Evolutionary conservation across 1,284 basidiomycete genomes (phyloP), one percentile per base, ranked within the genome.

Genomic region (Cryptococcus jaspeensis): DNA sequence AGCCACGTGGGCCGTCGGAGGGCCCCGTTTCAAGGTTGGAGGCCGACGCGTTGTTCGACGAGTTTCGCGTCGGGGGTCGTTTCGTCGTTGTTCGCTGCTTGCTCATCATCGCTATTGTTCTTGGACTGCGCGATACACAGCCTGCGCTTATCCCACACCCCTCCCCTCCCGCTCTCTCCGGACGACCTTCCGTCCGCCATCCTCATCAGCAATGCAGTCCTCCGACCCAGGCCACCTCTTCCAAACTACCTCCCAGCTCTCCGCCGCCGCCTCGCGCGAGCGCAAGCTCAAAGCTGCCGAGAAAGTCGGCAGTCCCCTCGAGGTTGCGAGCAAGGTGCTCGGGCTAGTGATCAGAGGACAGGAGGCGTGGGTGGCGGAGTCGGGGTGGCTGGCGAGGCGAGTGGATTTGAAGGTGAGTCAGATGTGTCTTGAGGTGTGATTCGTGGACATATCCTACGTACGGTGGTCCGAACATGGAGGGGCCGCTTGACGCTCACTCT

Each of bases 301-400:
- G 67, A 76, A 83, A 9, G 75, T 89, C 15, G 92, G 92, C 1
- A 80, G 83, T 32, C 91, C 93, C 1, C 86, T 95, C 58, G 80
- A 85, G 54, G 81, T 94, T 22, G 72, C 80, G 12, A 88, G 87
- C 45, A 90, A 88, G 67, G 85, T 90, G 1, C 78, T 96, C 37
- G 84, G 83, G 39, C 78, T 95, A 5, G 76, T 84, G 28, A 75
- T 96, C 39, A 78, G 81, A 36, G 86, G 81, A 4, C 81, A 83
- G 32, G 77, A 84, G 23, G 89, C 84, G 0, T 96, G 89, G 88
- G 85, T 91, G 46, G 92, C 89, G 20, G 92, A 93, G 73, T 92
- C 87, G 67, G 88, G 89, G 0, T 84, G 86, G 59, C 82, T 87
- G 12, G 82, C 85, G 11, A 82, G 87, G 50, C 85, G 86, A 64